Conservation (phyloP, 1,284 basidiomycete species). For the Athelia psychrophila region DNA sequence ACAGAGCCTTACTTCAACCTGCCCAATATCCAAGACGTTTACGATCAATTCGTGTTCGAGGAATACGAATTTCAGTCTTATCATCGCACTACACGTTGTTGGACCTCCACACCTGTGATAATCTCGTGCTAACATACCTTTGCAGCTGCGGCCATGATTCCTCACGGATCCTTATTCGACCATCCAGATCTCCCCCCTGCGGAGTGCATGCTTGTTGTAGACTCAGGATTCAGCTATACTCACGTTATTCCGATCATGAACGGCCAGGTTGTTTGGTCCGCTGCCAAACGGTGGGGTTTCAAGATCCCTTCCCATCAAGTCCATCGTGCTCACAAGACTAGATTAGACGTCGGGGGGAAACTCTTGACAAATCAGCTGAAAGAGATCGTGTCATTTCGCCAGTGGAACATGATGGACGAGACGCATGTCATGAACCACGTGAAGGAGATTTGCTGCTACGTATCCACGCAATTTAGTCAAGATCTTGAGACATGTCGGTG, state of each 20-base stretch:
- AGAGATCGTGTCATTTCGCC: slow-evolving; percentile 89
- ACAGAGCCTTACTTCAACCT: slow-evolving; percentile 95
- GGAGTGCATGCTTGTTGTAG: slow-evolving; percentile 82
- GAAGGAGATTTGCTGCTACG: slow-evolving; percentile 87
- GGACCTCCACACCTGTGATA: neutral
- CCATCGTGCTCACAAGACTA: slow-evolving; percentile 25
- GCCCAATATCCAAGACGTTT: slow-evolving; percentile 86
- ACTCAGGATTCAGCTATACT: slow-evolving; percentile 91
- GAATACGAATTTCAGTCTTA: slow-evolving; percentile 92
- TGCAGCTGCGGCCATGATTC: slow-evolving; percentile 75
- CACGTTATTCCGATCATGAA: slow-evolving; percentile 86
- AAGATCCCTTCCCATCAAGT: slow-evolving; percentile 1
- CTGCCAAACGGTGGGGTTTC: slow-evolving; percentile 68
- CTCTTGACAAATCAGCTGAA: slow-evolving; percentile 94
- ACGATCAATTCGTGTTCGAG: slow-evolving; percentile 94
- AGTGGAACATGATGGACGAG: slow-evolving; percentile 99
- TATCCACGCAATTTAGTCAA: slow-evolving; percentile 68
- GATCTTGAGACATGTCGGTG: slow-evolving; percentile 84
- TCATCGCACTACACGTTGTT: slow-evolving; percentile 77
- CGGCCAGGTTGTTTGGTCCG: slow-evolving; percentile 72
- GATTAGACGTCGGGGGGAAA: slow-evolving; percentile 93
- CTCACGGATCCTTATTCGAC: slow-evolving; percentile 65
- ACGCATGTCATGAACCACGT: slow-evolving; percentile 90
- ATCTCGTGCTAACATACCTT: slow-evolving; percentile 15
- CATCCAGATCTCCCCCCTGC: slow-evolving; percentile 47